Percentiles rank a stretch among this genome's conserved stretches.
phyloP scores from a whole-genome alignment of 495 filamentous ascomycete species.

The Penicillium antarcticum region DNA sequence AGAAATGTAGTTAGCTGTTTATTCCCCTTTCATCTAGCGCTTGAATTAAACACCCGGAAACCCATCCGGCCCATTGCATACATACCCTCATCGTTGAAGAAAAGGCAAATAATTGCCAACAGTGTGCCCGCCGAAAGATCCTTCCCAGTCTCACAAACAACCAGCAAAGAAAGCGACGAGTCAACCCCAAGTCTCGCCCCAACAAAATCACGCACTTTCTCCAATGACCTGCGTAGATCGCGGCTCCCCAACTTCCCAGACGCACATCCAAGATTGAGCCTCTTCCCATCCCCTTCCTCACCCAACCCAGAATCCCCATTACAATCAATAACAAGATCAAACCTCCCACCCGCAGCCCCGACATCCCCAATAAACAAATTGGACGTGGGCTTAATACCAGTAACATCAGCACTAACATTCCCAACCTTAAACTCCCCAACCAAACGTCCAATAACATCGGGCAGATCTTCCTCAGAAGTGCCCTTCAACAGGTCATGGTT shows the following conservation, averaged over 20 bases:
- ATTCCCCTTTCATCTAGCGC: constrained; percentile 21
- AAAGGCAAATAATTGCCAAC: constrained; percentile 60
- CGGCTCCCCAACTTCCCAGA: constrained; percentile 71
- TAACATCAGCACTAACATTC: constrained; percentile 17
- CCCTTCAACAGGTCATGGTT: constrained; percentile 53
- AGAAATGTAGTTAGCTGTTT: constrained; percentile 14
- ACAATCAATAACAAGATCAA: constrained; percentile 47
- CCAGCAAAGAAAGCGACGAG: constrained; percentile 40
- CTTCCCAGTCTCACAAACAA: constrained; percentile 60
- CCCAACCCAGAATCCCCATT: constrained; percentile 30
- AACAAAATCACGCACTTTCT: constrained; percentile 48
- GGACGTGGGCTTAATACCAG: constrained; percentile 33
- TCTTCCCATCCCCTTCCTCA: constrained; percentile 25
- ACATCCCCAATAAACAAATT: constrained; percentile 38
- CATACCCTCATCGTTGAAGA: constrained; percentile 55
- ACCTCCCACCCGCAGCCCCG: constrained; percentile 17
- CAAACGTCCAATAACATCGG: constrained; percentile 57
- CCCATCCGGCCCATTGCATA: not conserved
- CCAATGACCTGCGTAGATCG: constrained; percentile 65
- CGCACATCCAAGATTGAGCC: constrained; percentile 61
- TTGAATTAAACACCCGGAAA: constrained; percentile 10
- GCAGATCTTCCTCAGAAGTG: constrained; percentile 62
- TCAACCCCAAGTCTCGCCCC: constrained; percentile 26
- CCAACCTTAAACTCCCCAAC: constrained; percentile 33
- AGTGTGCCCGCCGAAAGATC: constrained; percentile 64